Conservation (phyloP, 768 basidiomycete species). For the Russula virescens region DNA sequence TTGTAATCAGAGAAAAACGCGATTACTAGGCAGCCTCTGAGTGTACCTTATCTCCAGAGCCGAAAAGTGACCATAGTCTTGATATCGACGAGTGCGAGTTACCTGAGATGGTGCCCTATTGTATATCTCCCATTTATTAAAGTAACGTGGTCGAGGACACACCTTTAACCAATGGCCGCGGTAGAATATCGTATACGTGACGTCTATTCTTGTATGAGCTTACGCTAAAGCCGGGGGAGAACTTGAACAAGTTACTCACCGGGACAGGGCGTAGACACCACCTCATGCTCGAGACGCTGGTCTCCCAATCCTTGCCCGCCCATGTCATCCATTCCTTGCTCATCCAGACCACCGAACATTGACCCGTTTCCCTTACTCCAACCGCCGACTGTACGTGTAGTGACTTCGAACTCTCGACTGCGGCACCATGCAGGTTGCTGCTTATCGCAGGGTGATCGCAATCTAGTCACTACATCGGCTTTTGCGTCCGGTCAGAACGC, state of each 20-base stretch:
- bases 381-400: constrained; percentile 62
- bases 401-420: constrained; percentile 85
- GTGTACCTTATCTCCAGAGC: constrained; percentile 74
- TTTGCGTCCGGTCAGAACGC: constrained; percentile 19
- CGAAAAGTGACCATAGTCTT: constrained; percentile 65
- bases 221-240: background rate
- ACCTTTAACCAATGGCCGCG: constrained; percentile 84
- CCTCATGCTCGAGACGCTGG: constrained; percentile 66
- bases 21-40: constrained; percentile 23
- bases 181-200: constrained; percentile 88
- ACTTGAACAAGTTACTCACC: constrained; percentile 43
- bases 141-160: constrained; percentile 27
- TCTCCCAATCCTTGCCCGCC: constrained; percentile 58
- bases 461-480: background rate
- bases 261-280: constrained; percentile 76
- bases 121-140: constrained; percentile 16
- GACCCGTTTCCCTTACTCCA: constrained; percentile 58
- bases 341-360: constrained; percentile 70
- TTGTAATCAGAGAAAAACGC: background rate
- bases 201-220: constrained; percentile 43
- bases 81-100: constrained; percentile 69
- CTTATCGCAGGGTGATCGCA: constrained; percentile 13
- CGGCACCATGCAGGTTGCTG: constrained; percentile 90
- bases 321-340: constrained; percentile 51
- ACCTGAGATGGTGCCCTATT: constrained; percentile 43